Base-by-base conservation (phyloP, 495 filamentous ascomycete genomes). In the Hypoxylon trugodes region DNA sequence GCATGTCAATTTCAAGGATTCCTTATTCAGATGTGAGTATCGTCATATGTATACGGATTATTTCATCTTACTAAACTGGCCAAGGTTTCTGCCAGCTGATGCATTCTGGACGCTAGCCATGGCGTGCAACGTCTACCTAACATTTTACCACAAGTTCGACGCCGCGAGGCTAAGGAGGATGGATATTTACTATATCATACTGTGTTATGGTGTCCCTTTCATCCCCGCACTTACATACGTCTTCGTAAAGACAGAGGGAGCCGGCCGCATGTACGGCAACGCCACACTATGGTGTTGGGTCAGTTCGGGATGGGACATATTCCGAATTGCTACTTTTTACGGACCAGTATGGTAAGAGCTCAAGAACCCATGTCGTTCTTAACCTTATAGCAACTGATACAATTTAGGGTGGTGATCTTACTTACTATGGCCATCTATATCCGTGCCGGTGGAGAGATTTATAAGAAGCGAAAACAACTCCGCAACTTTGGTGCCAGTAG, bases 241-340 rank as follows among this genome's bases (percentile, higher is more conserved):
- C 43, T 89, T 91, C 54, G 73, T 92, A 10, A 77, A 80, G 22
- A 78, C 77, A 1, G 47, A 74, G 15, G 54, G 61, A 1, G 78
- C 74, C 18, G 82, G 84, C 2, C 78, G 75, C 6, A 81, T 93
- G 26, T 95, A 95, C 69, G 92, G 92, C 6, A 83, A 88, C 60
- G 92, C 92, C 18, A 83, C 84, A 45, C 75, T 96, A 19, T 96
- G 92, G 92, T 96, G 92, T 70, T 96, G 92, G 92, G 76, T 96
- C 19, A 51, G 56, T 32, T 59, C 69, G 1, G 68, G 82, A 13
- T 94, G 88, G 86, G 88, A 92, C 56, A 81, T 88, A 26, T 82
- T 92, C 49, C 86, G 92, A 25, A 86, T 96, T 40, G 86, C 86
- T 8, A 81, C 84, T 24, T 93, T 96, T 71, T 96, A 96, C 70